Percentiles rank a stretch among this genome's conserved stretches.
phyloP scores from a whole-genome alignment of 1,284 basidiomycete species.

The Irpex rosettiformis region DNA sequence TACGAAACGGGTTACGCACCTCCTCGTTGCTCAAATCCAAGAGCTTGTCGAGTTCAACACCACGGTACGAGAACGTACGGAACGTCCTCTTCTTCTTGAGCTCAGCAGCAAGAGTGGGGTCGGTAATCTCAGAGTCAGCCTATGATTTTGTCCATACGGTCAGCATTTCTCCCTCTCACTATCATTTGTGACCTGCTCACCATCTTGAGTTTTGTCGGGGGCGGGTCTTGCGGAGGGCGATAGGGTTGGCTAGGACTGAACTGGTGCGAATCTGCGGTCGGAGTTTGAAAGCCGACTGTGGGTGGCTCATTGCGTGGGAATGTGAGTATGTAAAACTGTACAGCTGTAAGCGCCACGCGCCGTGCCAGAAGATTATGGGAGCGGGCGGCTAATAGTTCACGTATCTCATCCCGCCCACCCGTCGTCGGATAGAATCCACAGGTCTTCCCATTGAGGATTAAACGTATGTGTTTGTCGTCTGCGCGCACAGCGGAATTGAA shows the following conservation, averaged over 20 bases:
- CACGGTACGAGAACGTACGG: slow-evolving; percentile 98
- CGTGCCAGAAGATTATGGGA: slow-evolving; percentile 5
- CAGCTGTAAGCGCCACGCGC: slow-evolving; percentile 38
- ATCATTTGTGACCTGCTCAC: slow-evolving; percentile 33
- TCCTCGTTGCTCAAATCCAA: slow-evolving; percentile 96
- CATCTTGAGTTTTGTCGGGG: slow-evolving; percentile 43
- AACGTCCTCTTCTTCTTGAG: slow-evolving; percentile 98
- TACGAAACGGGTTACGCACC: slow-evolving; percentile 41
- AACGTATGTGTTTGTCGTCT: slow-evolving; percentile 49
- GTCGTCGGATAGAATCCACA: slow-evolving; percentile 81
- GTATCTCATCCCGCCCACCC: slow-evolving; percentile 13
- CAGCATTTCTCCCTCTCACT: slow-evolving; percentile 19
- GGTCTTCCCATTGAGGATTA: slow-evolving; percentile 86
- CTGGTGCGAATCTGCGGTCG: slow-evolving; percentile 24
- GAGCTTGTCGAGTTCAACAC: slow-evolving; percentile 96
- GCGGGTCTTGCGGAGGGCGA: slow-evolving; percentile 26
- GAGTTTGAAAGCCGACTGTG: slow-evolving; percentile 36
- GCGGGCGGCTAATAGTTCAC: background rate
- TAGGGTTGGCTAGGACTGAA: background rate
- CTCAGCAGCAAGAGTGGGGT: slow-evolving; percentile 86
- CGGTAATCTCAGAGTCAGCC: slow-evolving; percentile 82
- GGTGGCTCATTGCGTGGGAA: slow-evolving; percentile 35
- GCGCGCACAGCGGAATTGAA: background rate
- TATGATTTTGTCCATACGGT: slow-evolving; percentile 26
- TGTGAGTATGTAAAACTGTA: slow-evolving; percentile 44